These are phyloP conservation scores for Alternaria dauci DNA, from an alignment of 2,329 filamentous ascomycete species.

Conservation along the genomic window DNA sequence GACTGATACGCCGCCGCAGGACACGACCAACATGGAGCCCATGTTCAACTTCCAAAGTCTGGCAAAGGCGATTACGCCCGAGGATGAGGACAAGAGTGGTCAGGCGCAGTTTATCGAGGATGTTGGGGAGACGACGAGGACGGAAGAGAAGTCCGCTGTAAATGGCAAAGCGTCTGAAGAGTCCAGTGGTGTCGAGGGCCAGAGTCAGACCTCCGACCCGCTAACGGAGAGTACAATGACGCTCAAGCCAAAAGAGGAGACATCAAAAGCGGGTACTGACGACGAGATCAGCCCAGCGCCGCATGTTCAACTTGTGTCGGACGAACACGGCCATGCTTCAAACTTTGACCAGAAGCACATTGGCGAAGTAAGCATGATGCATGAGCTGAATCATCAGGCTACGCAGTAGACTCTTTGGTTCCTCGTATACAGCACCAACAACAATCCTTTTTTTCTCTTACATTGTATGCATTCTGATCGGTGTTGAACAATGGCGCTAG, in stretches of 20 bases:
- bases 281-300: conserved; percentile 42
- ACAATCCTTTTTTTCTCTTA: neutral
- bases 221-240: conserved; percentile 42
- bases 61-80: conserved; percentile 80
- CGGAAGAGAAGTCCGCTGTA: conserved; percentile 10
- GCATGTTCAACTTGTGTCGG: conserved; percentile 30
- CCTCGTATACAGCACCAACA: neutral
- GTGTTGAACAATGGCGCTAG: conserved; percentile 22
- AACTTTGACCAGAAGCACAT: conserved; percentile 47
- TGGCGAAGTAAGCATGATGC: conserved; percentile 43
- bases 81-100: conserved; percentile 57
- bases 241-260: conserved; percentile 30
- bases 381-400: conserved; percentile 37
- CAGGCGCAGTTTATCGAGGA: conserved; percentile 54
- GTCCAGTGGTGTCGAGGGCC: too few species aligned
- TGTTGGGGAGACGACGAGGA: conserved; percentile 21
- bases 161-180: conserved; percentile 11
- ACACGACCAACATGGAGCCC: conserved; percentile 69
- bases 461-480: conserved; percentile 17
- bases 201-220: conserved; percentile 11
- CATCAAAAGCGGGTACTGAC: conserved; percentile 17
- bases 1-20: conserved; percentile 43
- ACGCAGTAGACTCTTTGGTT: conserved; percentile 34
- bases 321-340: conserved; percentile 14
- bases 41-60: conserved; percentile 93